Percentiles rank a stretch among this genome's conserved stretches.
Evolutionary conservation across 108 stramenopile species (phyloP).

Genomic region (Fragilaria crotonensis): DNA sequence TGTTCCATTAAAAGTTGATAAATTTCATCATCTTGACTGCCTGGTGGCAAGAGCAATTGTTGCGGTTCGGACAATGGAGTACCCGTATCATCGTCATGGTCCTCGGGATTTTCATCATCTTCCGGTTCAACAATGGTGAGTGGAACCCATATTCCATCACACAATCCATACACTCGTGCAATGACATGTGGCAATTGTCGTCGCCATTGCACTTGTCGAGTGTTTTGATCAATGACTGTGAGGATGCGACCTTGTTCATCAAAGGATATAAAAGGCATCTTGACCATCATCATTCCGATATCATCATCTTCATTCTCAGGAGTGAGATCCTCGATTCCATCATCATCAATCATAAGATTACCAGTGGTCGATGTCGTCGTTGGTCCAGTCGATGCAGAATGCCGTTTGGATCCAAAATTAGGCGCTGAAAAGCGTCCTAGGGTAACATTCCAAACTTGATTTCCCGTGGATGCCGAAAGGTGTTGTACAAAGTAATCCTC

Average conservation of each 20-base stretch:
- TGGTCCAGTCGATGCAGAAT: too few species aligned
- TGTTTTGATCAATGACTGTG: constrained; percentile 36
- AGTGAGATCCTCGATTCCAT: too few species aligned
- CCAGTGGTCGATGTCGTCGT: neutral
- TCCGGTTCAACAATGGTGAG: constrained; percentile 39
- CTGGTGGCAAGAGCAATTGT: too few species aligned
- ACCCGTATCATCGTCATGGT: too few species aligned
- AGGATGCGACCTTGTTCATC: constrained; percentile 59
- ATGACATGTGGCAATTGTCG: constrained; percentile 47
- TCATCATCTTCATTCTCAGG: too few species aligned
- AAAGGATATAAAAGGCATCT: constrained; percentile 56
- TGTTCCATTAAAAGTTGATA: too few species aligned
- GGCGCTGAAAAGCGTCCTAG: constrained; percentile 57
- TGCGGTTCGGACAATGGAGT: too few species aligned
- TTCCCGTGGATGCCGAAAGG: constrained; percentile 51
- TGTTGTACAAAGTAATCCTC: constrained; percentile 68
- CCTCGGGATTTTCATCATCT: too few species aligned
- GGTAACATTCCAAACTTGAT: constrained; percentile 72
- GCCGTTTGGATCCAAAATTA: too few species aligned
- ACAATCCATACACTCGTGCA: constrained; percentile 69
- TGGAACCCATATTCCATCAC: constrained; percentile 48
- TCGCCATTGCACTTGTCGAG: constrained; percentile 44
- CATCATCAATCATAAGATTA: too few species aligned
- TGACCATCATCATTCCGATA: too few species aligned
- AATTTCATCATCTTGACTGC: too few species aligned